Conservation (phyloP, 805 yeast genomes). For the Hagleromyces aurorensis region DNA sequence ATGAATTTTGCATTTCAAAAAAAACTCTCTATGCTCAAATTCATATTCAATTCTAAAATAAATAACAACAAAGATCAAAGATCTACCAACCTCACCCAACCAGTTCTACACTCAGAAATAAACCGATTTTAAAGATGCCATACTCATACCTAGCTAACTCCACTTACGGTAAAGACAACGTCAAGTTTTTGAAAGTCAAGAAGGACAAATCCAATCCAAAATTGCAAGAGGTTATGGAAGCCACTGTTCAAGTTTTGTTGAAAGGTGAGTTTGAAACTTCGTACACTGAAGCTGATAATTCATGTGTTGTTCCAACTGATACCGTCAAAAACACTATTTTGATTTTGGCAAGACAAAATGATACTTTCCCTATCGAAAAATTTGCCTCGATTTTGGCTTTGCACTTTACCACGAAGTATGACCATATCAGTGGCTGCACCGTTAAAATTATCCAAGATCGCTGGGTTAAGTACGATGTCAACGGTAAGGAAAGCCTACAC, state of each 20-base stretch:
- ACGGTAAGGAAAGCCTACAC: slow-evolving; percentile 73
- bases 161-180: slow-evolving; percentile 87
- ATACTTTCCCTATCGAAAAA: slow-evolving; percentile 86
- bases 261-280: slow-evolving; percentile 74
- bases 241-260: slow-evolving; percentile 67
- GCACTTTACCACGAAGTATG: slow-evolving; percentile 72
- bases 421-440: slow-evolving; percentile 67
- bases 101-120: too few species aligned
- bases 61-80: too few species aligned
- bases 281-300: slow-evolving; percentile 82
- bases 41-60: too few species aligned
- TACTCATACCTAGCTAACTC: slow-evolving; percentile 37
- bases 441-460: slow-evolving; percentile 60
- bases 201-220: slow-evolving; percentile 66
- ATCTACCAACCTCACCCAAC: too few species aligned
- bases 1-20: too few species aligned
- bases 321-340: slow-evolving; percentile 85
- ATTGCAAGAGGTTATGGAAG: slow-evolving; percentile 77
- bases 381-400: slow-evolving; percentile 79
- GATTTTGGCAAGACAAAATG: slow-evolving; percentile 71
- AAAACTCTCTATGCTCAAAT: too few species aligned
- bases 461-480: slow-evolving; percentile 71
- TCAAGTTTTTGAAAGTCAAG: slow-evolving; percentile 82
- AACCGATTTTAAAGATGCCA: slow-evolving; percentile 8
- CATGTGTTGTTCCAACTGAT: slow-evolving; percentile 89